Evolutionary conservation across 2,329 filamentous ascomycete genomes (phyloP).

Genomic region (Zopfia rhizophila): DNA sequence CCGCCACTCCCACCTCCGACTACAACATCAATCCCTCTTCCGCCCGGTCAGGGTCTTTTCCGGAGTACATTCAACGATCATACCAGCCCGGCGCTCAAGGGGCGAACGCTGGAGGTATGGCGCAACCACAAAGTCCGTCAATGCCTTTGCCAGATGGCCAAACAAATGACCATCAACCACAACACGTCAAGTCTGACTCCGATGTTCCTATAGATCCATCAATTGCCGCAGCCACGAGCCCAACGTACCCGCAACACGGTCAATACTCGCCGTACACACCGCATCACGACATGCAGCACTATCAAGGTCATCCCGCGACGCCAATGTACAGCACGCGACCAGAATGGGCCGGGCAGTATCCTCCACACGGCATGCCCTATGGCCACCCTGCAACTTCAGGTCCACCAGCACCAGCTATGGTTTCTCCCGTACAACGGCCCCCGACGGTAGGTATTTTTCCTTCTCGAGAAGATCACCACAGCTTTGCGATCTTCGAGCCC

Average conservation of each 20-base stretch:
- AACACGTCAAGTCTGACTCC: slow-evolving; percentile 86
- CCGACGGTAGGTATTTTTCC: slow-evolving; percentile 65
- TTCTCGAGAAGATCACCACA: slow-evolving; percentile 19
- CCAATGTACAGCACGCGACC: slow-evolving; percentile 74
- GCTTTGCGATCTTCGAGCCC: slow-evolving; percentile 21
- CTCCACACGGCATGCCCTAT: slow-evolving; percentile 55
- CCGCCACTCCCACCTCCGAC: slow-evolving; percentile 87
- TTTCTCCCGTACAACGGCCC: slow-evolving; percentile 69
- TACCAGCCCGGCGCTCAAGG: slow-evolving; percentile 82
- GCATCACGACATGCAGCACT: slow-evolving; percentile 87
- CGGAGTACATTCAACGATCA: slow-evolving; percentile 84
- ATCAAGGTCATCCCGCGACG: slow-evolving; percentile 69
- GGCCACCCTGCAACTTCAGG: slow-evolving; percentile 68
- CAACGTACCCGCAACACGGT: slow-evolving; percentile 82
- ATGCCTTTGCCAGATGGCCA: slow-evolving; percentile 84
- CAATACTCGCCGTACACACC: slow-evolving; percentile 89
- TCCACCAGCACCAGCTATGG: slow-evolving; percentile 66
- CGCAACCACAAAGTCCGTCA: slow-evolving; percentile 99
- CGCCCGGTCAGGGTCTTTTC: slow-evolving; percentile 84
- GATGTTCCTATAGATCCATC: slow-evolving; percentile 99
- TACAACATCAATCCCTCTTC: slow-evolving; percentile 81
- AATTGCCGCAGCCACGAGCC: slow-evolving; percentile 91
- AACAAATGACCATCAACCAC: slow-evolving; percentile 74
- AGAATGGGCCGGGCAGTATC: slow-evolving; percentile 75
- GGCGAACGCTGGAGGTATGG: slow-evolving; percentile 88